Evolutionary conservation across 345 rosid species (phyloP), one percentile per base, ranked within the genome.

Genomic region (Hibiscus trionum): DNA sequence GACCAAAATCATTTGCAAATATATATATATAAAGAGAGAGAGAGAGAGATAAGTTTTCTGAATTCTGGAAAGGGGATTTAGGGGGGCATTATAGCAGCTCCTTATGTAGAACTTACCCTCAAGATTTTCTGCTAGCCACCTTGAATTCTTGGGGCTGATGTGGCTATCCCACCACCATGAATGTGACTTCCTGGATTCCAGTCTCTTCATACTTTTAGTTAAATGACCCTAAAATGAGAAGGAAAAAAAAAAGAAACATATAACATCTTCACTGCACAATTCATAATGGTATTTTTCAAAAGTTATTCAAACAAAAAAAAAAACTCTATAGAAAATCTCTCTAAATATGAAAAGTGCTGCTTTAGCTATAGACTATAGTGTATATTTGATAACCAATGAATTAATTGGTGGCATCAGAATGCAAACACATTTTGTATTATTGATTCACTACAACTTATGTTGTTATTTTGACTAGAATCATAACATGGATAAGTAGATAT

Each of bases 101-200:
- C 5, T 49, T 49, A 49, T 4, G 12, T 49, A 49, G n/a, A 19
- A 9, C 55, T 66, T 67, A 87, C 91, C 87, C 56, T 81, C 82
- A 2, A 85, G 82, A 79, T 88, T 79, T 61, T 83, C 86, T 9
- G 84, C 77, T 46, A 85, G 85, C 87, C 85, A 85, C 70, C 69
- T 77, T 5, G 87, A 81, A 56, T 79, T 84, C 75, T 75, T 75
- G 39, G 85, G 64, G 42, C 78, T 79, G 65, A 79, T 73, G 47
- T 79, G 79, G 73, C 83, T 78, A 78, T 82, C 84, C 80, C 84
- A 82, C 77, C 66, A 66, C 62, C 53, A 65, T 47, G 75, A 72
- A 66, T 77, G 66, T 19, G 56, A 73, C 37, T 73, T 61, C 5
- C 65, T 63, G 50, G 63, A 79, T 69, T 61, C 74, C 4, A 59